Evolutionary conservation across 306 rosid species (phyloP).

Genomic region (Castanea sativa): DNA sequence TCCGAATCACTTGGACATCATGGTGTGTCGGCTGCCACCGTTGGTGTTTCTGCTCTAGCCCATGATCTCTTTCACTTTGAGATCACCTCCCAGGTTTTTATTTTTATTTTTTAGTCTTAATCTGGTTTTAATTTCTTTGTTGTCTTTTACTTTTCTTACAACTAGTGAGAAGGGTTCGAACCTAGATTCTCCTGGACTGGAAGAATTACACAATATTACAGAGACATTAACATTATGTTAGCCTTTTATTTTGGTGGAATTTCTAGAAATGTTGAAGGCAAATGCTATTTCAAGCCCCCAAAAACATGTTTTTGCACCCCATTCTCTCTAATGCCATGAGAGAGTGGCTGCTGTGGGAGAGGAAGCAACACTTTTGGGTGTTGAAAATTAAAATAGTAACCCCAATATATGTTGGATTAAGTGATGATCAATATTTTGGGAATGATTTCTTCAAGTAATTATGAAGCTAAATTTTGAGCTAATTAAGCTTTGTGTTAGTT

Average conservation of each 20-base stretch:
- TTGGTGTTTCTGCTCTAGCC: constrained; percentile 69
- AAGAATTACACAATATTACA: no score
- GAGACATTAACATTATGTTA: no score
- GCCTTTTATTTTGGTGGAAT: no score
- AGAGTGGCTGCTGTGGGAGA: no score
- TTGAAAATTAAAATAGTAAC: no score
- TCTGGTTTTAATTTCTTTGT: not conserved
- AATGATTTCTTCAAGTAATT: not conserved
- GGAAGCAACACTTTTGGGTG: no score
- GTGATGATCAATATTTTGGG: not conserved
- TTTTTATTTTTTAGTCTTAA: not conserved
- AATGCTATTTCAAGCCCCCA: no score
- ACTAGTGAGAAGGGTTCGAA: no score
- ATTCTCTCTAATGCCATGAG: no score
- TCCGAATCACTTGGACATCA: constrained; percentile 47
- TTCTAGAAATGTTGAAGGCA: not conserved
- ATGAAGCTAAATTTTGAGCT: not conserved
- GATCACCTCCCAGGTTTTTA: constrained; percentile 74
- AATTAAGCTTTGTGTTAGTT: not conserved
- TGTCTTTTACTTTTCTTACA: not conserved
- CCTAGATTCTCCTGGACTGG: no score
- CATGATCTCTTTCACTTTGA: constrained; percentile 75
- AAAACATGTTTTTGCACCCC: no score
- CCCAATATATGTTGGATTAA: not conserved
- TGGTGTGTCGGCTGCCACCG: constrained; percentile 54